phyloP scores from a whole-genome alignment of 495 filamentous ascomycete genomes.

The Aspergillus cristatus region DNA sequence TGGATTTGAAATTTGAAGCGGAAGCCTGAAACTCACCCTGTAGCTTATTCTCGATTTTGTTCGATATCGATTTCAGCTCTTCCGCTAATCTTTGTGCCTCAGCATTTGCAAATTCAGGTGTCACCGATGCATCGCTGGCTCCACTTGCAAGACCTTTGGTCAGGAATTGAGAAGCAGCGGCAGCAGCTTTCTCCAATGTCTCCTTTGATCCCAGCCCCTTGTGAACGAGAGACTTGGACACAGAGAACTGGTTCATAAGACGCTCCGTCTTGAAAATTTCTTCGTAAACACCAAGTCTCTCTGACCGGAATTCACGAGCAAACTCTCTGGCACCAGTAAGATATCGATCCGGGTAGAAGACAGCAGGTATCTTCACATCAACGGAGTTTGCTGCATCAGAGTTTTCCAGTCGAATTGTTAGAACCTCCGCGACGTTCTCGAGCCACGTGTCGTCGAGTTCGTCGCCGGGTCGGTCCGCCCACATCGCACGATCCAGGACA shows the following conservation, averaged over 20 bases:
- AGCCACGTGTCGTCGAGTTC: conserved; percentile 47
- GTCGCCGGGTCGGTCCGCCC: conserved; percentile 41
- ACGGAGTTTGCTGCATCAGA: conserved; percentile 35
- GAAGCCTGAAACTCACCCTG: conserved; percentile 24
- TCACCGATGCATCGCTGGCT: conserved; percentile 7
- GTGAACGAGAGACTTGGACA: conserved; percentile 11
- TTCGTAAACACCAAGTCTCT: conserved; percentile 27
- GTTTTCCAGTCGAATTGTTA: conserved; percentile 51
- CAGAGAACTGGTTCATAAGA: conserved; percentile 23
- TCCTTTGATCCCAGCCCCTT: conserved; percentile 23
- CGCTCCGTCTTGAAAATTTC: conserved; percentile 34
- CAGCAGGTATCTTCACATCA: conserved; percentile 57
- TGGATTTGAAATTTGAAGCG: background rate
- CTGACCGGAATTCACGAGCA: conserved; percentile 39
- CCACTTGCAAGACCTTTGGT: conserved; percentile 15
- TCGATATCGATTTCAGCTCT: conserved; percentile 28
- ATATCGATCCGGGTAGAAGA: conserved; percentile 75
- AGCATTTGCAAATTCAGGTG: conserved; percentile 10
- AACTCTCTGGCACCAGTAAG: conserved; percentile 46
- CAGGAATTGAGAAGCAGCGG: conserved; percentile 15
- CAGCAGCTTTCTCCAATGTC: conserved; percentile 28
- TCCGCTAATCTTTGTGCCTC: conserved; percentile 24
- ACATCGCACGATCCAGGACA: conserved; percentile 59
- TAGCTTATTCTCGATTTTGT: conserved; percentile 42
- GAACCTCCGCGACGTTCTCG: conserved; percentile 53